phyloP scores from a whole-genome alignment of 2,329 filamentous ascomycete genomes.

The Colletotrichum sp. region DNA sequence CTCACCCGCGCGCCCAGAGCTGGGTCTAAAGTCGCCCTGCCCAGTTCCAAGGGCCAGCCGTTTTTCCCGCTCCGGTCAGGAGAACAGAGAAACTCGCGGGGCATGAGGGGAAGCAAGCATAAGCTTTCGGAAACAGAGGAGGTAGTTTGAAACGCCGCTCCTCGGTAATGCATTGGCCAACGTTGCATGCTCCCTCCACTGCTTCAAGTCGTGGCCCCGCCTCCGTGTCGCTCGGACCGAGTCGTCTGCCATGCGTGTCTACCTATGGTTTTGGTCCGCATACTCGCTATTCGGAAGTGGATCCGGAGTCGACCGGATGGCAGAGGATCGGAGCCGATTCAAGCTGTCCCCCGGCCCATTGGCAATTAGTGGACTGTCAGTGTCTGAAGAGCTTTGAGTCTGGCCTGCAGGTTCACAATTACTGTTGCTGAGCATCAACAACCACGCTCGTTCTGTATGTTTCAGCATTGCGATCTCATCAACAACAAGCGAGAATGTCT shows the following conservation, averaged over 20 bases:
- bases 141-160: background rate
- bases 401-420: background rate
- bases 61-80: background rate
- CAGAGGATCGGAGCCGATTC: background rate
- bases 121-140: conserved; percentile 10
- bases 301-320: background rate
- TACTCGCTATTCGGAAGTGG: background rate
- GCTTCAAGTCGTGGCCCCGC: background rate
- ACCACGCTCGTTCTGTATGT: background rate
- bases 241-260: background rate
- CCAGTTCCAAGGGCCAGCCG: background rate
- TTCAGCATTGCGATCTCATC: background rate
- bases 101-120: background rate
- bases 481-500: background rate
- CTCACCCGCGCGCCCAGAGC: background rate
- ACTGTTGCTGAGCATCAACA: background rate
- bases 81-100: background rate
- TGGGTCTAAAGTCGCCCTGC: background rate
- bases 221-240: background rate
- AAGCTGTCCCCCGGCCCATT: background rate
- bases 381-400: background rate
- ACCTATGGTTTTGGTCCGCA: background rate
- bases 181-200: background rate
- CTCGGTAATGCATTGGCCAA: background rate
- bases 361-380: background rate